phyloP scores from a whole-genome alignment of 805 yeast genomes.

The Kodamaea nitidulidarum region DNA sequence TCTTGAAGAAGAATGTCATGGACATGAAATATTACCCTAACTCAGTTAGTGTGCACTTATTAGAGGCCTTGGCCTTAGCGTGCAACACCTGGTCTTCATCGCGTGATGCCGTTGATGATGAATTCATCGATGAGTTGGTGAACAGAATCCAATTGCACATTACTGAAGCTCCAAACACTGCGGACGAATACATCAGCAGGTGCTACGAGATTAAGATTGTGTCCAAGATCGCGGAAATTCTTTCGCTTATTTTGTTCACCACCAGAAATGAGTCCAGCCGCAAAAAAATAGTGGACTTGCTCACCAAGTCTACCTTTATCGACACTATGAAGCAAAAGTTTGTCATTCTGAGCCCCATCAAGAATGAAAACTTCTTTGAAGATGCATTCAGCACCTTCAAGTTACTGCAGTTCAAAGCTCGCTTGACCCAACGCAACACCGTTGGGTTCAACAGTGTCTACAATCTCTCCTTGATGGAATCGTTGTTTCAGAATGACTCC shows the following conservation, averaged over 20 bases:
- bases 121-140: constrained; percentile 43
- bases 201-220: constrained; percentile 56
- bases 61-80: constrained; percentile 71
- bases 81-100: constrained; percentile 74
- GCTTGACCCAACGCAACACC: constrained; percentile 41
- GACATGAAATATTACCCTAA: constrained; percentile 54
- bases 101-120: constrained; percentile 49
- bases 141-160: constrained; percentile 24
- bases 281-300: constrained; percentile 38
- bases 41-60: constrained; percentile 58
- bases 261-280: constrained; percentile 42
- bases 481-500: constrained; percentile 42
- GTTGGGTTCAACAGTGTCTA: constrained; percentile 55
- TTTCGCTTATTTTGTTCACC: constrained; percentile 68
- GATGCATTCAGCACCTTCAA: constrained; percentile 44
- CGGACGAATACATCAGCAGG: constrained; percentile 26
- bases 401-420: constrained; percentile 49
- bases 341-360: constrained; percentile 39
- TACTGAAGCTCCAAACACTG: constrained; percentile 12
- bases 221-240: constrained; percentile 68
- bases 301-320: constrained; percentile 37
- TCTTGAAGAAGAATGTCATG: constrained; percentile 52
- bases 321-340: constrained; percentile 29
- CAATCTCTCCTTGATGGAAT: constrained; percentile 60
- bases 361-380: constrained; percentile 42